A percentile compares a stretch with the other conserved stretches of the same genome.
phyloP scores from a whole-genome alignment of 257 asterid genomes.

The Lavandula angustifolia region DNA sequence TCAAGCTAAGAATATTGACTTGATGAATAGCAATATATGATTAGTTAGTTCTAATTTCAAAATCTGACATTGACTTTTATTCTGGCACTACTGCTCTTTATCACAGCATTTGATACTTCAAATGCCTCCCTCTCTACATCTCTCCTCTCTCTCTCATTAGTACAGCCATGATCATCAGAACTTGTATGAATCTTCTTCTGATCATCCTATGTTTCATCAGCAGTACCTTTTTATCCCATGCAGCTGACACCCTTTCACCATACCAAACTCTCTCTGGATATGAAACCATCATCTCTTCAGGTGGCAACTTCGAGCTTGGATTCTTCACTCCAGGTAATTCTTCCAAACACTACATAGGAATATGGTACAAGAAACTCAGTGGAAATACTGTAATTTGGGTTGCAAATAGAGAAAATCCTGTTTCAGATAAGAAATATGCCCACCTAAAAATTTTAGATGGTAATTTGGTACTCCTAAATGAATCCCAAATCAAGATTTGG shows the following conservation, averaged over 20 bases:
- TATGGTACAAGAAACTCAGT: constrained; percentile 46
- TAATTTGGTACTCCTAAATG: constrained; percentile 50
- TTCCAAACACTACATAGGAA: constrained; percentile 47
- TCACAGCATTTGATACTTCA: too few species aligned
- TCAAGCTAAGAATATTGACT: too few species aligned
- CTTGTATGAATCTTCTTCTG: constrained; percentile 22
- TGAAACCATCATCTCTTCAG: constrained; percentile 49
- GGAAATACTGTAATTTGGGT: constrained; percentile 51
- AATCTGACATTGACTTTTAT: too few species aligned
- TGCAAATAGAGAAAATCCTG: constrained; percentile 58
- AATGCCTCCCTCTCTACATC: too few species aligned
- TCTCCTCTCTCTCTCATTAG: too few species aligned
- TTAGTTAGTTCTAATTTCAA: too few species aligned
- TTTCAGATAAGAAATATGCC: constrained; percentile 36
- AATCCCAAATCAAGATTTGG: constrained; percentile 45
- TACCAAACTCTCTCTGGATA: constrained; percentile 43
- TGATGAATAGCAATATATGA: too few species aligned
- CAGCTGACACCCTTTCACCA: constrained; percentile 42
- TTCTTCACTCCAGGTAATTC: constrained; percentile 53
- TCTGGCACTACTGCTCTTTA: too few species aligned
- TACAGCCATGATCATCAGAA: constrained; percentile 16
- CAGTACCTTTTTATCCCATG: constrained; percentile 24
- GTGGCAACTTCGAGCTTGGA: constrained; percentile 45
- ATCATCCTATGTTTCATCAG: constrained; percentile 28
- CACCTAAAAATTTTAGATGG: constrained; percentile 38